Base-by-base conservation (phyloP, 1,139 yeast species). In the Protomyces inundatus region DNA sequence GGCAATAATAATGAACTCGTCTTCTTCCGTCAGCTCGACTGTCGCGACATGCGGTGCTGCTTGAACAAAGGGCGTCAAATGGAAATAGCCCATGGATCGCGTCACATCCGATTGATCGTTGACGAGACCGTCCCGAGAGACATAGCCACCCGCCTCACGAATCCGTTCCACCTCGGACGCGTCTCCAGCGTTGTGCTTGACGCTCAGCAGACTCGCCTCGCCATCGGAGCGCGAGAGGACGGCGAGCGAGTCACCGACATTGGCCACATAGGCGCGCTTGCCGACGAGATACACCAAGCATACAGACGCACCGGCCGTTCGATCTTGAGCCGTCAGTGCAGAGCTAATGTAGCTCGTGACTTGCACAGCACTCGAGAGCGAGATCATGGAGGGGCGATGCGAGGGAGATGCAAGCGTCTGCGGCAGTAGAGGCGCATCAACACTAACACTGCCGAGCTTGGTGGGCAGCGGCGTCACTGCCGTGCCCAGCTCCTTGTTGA, bases 201-300 rank as follows among this genome's bases (percentile, higher is more conserved):
- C 84, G 1, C 97, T 88, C 58, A 95, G 78, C 4, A 84, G 78
- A 10, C 81, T 77, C 72, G 84, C 88, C 58, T 90, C 95, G 36
- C 98, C 97, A 73, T 88, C 89, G 54, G 84, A 82, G 67, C 87
- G 82, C 4, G 96, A 86, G 64, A 93, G 75, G 62, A 93, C 80
- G 0, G 91, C 93, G 80, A 87, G 88, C 2, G 89, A 84, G 72
- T 93, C 98, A 71, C 99, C 99, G 64, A 88, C 83, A 70, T 91
- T 91, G 2, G 97, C 97, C 23, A 91, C 82, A 73, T 86, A 90
- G 37, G 91, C 75, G 66, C 79, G 81, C 65, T 82, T 82, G 42
- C 86, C 95, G 67, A 83, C 84, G 68, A 93, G 81, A 72, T 89
- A 95, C 10, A 90, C 80, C 23, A 90, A 84, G 0, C 97, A 85